Percentiles rank a stretch among this genome's conserved stretches.
These are phyloP conservation scores for Domatiomyces globalis DNA, from an alignment of 2,329 filamentous ascomycete genomes.

Conservation along the genomic window DNA sequence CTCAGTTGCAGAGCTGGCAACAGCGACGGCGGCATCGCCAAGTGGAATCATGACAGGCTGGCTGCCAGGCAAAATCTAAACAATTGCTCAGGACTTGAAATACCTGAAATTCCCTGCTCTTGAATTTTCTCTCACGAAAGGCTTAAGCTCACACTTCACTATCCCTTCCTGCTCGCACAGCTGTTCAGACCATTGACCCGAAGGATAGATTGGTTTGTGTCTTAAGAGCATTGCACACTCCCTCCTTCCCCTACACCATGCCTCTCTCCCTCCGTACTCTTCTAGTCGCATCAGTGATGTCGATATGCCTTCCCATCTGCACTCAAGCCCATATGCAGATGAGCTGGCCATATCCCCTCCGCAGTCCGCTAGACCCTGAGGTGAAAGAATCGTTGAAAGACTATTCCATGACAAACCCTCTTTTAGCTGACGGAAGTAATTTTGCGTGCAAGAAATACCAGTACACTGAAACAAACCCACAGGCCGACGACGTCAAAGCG, in stretches of 20 bases:
- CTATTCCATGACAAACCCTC: constrained; percentile 58
- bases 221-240: neutral
- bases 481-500: constrained; percentile 39
- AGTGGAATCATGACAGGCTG: neutral
- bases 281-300: constrained; percentile 6
- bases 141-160: neutral
- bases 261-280: constrained; percentile 1
- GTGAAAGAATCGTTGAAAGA: constrained; percentile 39
- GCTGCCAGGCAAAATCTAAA: neutral
- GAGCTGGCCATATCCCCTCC: constrained; percentile 40
- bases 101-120: neutral
- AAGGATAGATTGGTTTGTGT: neutral
- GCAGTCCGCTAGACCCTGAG: constrained; percentile 36
- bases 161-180: neutral
- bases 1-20: neutral
- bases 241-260: constrained; percentile 3
- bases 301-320: constrained; percentile 10
- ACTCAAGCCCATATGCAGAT: constrained; percentile 40
- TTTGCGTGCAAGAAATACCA: constrained; percentile 65
- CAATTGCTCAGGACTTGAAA: neutral
- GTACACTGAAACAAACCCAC: constrained; percentile 24
- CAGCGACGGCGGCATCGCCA: neutral
- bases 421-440: constrained; percentile 46
- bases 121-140: neutral
- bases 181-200: neutral